phyloP scores from a whole-genome alignment of 2,329 filamentous ascomycete species.

The Hypoxylon sp. region DNA sequence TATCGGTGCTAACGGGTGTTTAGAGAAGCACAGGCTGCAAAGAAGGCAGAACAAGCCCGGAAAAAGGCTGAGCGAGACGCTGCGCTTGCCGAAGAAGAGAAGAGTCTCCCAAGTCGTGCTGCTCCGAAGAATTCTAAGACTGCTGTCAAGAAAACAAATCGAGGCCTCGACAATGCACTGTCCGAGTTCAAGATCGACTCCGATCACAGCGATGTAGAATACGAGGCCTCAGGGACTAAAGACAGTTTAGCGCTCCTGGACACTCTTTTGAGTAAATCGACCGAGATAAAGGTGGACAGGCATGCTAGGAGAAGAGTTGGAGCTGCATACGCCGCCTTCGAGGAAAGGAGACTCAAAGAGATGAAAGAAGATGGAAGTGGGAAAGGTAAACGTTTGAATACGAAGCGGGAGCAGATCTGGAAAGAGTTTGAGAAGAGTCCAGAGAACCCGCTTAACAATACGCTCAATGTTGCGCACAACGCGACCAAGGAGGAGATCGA shows the following conservation, averaged over 20 bases:
- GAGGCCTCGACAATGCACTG: conserved; percentile 75
- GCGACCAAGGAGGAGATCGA: conserved; percentile 82
- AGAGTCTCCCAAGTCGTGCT: conserved; percentile 68
- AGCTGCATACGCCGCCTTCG: conserved; percentile 86
- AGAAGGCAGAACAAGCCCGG: conserved; percentile 83
- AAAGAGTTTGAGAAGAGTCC: conserved; percentile 97
- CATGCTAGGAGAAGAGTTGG: conserved; percentile 92
- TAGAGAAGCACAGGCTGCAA: conserved; percentile 87
- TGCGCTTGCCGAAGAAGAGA: conserved; percentile 86
- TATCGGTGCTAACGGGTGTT: conserved; percentile 28
- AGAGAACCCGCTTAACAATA: conserved; percentile 95
- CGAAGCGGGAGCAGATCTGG: conserved; percentile 73
- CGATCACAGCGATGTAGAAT: too few relatives aligned
- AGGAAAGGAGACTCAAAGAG: conserved; percentile 85
- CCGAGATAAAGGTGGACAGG: conserved; percentile 88
- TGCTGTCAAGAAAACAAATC: conserved; percentile 76
- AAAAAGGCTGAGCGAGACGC: conserved; percentile 96
- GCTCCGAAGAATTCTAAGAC: conserved; percentile 78
- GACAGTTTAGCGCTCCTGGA: too few relatives aligned
- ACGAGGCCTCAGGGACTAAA: too few relatives aligned
- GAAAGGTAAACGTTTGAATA: background rate
- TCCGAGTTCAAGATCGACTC: too few relatives aligned
- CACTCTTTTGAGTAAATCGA: too few relatives aligned
- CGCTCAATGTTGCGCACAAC: conserved; percentile 79
- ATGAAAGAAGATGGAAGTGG: conserved; percentile 80